Evolutionary conservation across 129 eudicot species (phyloP).

Genomic region (Rutidosis leptorrhynchoides): DNA sequence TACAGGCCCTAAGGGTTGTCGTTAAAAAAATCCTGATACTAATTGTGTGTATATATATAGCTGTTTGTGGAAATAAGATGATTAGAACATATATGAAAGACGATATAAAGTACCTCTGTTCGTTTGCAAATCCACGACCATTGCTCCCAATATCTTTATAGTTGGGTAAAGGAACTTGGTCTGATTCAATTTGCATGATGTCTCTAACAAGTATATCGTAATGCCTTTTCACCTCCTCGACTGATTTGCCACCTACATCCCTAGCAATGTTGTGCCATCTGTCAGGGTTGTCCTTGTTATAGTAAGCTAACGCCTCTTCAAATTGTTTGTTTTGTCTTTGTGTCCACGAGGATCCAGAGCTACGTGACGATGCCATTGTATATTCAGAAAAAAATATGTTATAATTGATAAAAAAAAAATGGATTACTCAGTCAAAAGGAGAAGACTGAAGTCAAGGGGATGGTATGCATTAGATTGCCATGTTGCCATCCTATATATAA

Average conservation of each 20-base stretch:
- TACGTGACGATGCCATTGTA: constrained; percentile 43
- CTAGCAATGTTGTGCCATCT: constrained; percentile 75
- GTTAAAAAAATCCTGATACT: no score
- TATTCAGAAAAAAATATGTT: neutral
- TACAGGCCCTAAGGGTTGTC: no score
- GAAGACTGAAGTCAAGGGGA: constrained; percentile 45
- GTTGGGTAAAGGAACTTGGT: constrained; percentile 68
- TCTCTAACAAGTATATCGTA: constrained; percentile 61
- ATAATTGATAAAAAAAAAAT: no score
- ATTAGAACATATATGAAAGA: constrained; percentile 1
- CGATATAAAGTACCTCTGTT: constrained; percentile 48
- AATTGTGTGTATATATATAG: neutral
- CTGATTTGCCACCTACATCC: constrained; percentile 67
- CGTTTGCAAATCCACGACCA: constrained; percentile 46
- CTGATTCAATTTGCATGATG: constrained; percentile 70
- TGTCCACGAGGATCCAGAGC: constrained; percentile 59
- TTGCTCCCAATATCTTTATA: constrained; percentile 48
- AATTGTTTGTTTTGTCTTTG: constrained; percentile 77
- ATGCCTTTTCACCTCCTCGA: constrained; percentile 76
- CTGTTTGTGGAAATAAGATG: neutral
- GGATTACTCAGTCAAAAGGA: constrained; percentile 33
- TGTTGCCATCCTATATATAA: constrained; percentile 42
- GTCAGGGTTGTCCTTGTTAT: constrained; percentile 76
- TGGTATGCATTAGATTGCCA: constrained; percentile 41
- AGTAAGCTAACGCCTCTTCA: constrained; percentile 76